Conservation (phyloP, 495 filamentous ascomycete genomes). For the Aspergillus indologenus region DNA sequence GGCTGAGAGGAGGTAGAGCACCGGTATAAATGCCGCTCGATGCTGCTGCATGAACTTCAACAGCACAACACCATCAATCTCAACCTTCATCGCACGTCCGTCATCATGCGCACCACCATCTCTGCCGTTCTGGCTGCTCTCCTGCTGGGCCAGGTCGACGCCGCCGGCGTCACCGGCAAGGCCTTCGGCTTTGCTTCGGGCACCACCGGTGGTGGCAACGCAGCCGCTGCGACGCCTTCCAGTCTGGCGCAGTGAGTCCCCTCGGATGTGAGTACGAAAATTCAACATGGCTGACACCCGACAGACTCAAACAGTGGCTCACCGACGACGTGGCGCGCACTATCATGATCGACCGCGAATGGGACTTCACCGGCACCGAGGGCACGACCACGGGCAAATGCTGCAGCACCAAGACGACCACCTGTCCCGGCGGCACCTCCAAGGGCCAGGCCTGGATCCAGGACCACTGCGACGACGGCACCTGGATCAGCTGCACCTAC, state of each 20-base stretch:
- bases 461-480: slow-evolving; percentile 13
- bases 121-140: neutral
- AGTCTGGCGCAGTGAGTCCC: slow-evolving; percentile 8
- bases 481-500: slow-evolving; percentile 19
- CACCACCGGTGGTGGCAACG: slow-evolving; percentile 19
- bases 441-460: slow-evolving; percentile 16
- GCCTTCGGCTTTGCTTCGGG: slow-evolving; percentile 18
- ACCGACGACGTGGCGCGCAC: slow-evolving; percentile 36
- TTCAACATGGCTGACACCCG: neutral
- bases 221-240: slow-evolving; percentile 11
- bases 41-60: neutral
- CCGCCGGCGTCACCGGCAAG: slow-evolving; percentile 4
- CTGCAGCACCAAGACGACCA: slow-evolving; percentile 17
- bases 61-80: neutral
- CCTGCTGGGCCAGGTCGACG: neutral
- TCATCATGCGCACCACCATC: neutral
- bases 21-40: neutral
- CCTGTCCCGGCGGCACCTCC: slow-evolving; percentile 14
- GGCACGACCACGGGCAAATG: slow-evolving; percentile 21
- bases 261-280: slow-evolving; percentile 4
- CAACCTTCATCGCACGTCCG: neutral
- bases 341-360: slow-evolving; percentile 37
- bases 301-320: slow-evolving; percentile 12
- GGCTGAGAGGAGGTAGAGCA: no score
- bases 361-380: slow-evolving; percentile 28